Evolutionary conservation across 306 rosid genomes (phyloP).

Genomic region (Cajanus cajan): DNA sequence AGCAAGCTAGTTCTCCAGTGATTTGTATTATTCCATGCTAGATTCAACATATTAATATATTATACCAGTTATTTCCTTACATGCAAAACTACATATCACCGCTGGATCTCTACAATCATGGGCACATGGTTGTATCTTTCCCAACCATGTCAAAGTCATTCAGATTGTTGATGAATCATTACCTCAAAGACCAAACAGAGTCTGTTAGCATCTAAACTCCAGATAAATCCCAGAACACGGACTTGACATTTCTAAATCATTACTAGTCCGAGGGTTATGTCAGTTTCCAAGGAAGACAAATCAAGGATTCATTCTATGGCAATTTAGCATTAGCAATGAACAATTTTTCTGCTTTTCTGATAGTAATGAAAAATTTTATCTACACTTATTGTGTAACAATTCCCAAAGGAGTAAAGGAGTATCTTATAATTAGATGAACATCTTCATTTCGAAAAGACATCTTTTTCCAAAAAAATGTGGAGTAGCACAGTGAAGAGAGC

Average conservation of each 20-base stretch:
- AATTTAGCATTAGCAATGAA: not conserved
- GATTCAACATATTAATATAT: not conserved
- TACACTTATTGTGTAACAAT: not conserved
- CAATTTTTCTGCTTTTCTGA: not conserved
- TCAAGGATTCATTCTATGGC: not conserved
- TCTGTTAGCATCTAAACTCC: not conserved
- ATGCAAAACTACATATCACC: not conserved
- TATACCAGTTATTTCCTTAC: not conserved
- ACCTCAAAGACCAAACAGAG: not conserved
- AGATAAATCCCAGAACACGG: not conserved
- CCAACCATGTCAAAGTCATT: not conserved
- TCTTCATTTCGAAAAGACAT: not conserved
- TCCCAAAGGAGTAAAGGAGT: not conserved
- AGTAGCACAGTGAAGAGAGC: not conserved
- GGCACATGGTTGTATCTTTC: not conserved
- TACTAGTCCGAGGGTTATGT: not conserved
- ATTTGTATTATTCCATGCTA: not conserved
- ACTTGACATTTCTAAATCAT: conserved; percentile 18
- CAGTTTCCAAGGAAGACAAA: not conserved
- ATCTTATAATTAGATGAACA: not conserved
- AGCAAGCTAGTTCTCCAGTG: not conserved
- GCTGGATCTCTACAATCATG: not conserved
- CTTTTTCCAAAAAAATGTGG: not conserved
- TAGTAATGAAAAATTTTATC: not conserved
- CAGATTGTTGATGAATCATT: not conserved